Percentiles rank a stretch among this genome's conserved stretches.
These are phyloP conservation scores for Teratosphaeria epicoccoides DNA, from an alignment of 2,329 filamentous ascomycete species.

Conservation along the genomic window DNA sequence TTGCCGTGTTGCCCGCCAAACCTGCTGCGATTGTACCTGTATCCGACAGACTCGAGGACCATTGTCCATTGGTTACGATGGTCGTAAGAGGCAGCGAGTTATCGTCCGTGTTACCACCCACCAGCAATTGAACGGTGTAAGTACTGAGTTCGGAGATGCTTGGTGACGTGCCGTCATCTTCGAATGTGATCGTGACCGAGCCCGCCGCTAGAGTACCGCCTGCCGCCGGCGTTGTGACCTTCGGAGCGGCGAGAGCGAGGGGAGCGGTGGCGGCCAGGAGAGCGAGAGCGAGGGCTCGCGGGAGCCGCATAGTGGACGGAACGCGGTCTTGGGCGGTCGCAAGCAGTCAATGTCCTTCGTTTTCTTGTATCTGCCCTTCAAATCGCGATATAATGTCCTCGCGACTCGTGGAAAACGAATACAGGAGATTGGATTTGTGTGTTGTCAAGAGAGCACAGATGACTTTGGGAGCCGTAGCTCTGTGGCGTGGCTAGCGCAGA, in stretches of 20 bases:
- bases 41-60: constrained; percentile 6
- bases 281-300: constrained; percentile 22
- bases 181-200: constrained; percentile 46
- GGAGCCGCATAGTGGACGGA: constrained; percentile 12
- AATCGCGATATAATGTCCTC: too few species aligned
- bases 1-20: constrained; percentile 28
- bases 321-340: background rate
- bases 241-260: constrained; percentile 41
- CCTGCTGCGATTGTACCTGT: constrained; percentile 10
- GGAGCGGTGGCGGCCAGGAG: constrained; percentile 28
- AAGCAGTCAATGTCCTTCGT: background rate
- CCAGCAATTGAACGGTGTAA: constrained; percentile 51
- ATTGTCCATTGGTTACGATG: constrained; percentile 6
- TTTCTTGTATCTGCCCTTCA: background rate
- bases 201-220: constrained; percentile 42
- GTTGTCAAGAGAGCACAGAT: too few species aligned
- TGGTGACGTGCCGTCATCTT: constrained; percentile 43
- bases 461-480: background rate
- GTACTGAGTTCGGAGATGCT: constrained; percentile 39
- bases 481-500: background rate
- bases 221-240: constrained; percentile 44
- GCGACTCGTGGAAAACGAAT: too few species aligned
- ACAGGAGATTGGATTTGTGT: background rate
- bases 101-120: constrained; percentile 45
- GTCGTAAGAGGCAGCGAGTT: constrained; percentile 18